Base-by-base conservation (phyloP, 306 rosid genomes). In the Dryas octopetala region DNA sequence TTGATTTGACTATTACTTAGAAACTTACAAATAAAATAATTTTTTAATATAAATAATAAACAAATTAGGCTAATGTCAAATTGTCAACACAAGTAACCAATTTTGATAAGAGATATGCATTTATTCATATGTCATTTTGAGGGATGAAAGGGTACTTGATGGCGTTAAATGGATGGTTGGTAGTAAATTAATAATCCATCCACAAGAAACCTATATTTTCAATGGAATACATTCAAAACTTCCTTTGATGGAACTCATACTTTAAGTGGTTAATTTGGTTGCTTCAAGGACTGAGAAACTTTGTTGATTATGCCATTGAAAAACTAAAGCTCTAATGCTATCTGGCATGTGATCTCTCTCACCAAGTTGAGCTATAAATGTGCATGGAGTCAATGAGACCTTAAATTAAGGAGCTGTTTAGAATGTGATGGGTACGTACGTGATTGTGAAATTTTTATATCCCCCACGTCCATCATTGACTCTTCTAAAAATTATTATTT, bases 311-410 rank as follows among this genome's bases (percentile, higher is more conserved):
- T 11, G 40, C 66, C n/a, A 16, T 71, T 11, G 19, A 44, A 55
- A 57, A 55, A 6, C 38, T 32, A 32, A 32, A 32, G 38, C 38
- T 32, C 38, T 32, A 32, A 32, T 32, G 38, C 38, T 32, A 32
- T 32, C 38, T 32, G 38, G 63, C 64, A 72, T 58, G 67, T 46
- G 46, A 58, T 72, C 15, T 23, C 49, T 57, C 67, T n/a, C 40
- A 5, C 63, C 52, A 41, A n/a, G 9, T 54, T 41, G 47, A n/a
- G 50, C 28, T 70, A 70, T 54, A 70, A 70, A 70, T 53, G 64
- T 54, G 23, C 23, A 23, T 23, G 60, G 47, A 70, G 46, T 70
- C 47, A 70, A 54, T 70, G 5, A 10, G 74, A 70, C n/a, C 51
- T 38, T 38, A 38, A 40, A 53, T 17, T n/a, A 15, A 70, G 8